Base-by-base conservation (phyloP, 2,329 filamentous ascomycete genomes). In the Fusarium newnesense region DNA sequence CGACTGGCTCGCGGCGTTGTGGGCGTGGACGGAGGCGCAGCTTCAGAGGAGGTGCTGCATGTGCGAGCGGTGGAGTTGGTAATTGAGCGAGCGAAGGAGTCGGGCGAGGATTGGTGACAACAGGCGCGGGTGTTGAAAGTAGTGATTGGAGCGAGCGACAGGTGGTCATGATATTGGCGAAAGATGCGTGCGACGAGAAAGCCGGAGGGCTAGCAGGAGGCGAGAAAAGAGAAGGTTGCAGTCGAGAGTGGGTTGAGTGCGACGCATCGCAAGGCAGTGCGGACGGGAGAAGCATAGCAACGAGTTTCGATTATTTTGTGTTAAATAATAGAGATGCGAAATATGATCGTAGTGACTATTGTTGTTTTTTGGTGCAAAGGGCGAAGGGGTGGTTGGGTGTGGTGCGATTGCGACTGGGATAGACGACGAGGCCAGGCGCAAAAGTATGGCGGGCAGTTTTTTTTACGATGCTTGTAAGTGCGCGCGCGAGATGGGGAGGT, bases 131-230 rank as follows among this genome's bases (percentile, higher is more conserved):
- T 32, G 63, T 64, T 32, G 85, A 81, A 67, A 91, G 85, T 76
- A 91, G 87, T 5, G 87, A 87, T 77, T 92, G 90, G 1, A 91
- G 85, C 9, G 87, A 88, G 79, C 88, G 89, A 79, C 89, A 91
- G 52, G 89, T 88, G 68, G 83, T 85, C 80, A 89, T 87, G 77
- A 91, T 85, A 80, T 87, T 88, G 78, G 83, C 84, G 73, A 90
- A 82, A 26, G 87, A 82, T 58, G 81, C 81, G 68, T 85, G 83
- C 28, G 85, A 79, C 43, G 84, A 85, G 50, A 83, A 76, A 36
- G 84, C 82, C 10, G 87, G 86, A 60, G 88, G 87, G 80, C 87
- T 87, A 75, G 88, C 84, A 61, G 89, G 89, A 56, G 90, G 90
- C 59, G 89, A 91, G 70, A 87, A 85, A 79, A 90, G 74, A 86